Base-by-base conservation (phyloP, 495 filamentous ascomycete species). In the Lasiosphaeriaceae sp. region DNA sequence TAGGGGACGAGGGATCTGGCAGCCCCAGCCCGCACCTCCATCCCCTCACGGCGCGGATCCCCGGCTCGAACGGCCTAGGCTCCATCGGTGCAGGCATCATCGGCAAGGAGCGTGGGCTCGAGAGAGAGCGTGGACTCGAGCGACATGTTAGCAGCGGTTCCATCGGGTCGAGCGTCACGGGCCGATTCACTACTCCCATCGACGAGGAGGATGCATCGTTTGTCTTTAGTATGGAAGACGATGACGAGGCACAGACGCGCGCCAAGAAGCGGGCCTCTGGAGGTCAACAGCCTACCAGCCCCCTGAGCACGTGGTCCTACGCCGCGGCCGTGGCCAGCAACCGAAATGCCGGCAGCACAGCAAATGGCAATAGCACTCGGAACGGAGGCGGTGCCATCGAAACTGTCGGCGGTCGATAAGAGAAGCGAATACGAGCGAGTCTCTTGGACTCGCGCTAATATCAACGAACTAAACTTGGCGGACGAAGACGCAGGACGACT, bases 161-260 rank as follows among this genome's bases (percentile, higher is more conserved):
- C 43, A 74, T 78, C 56, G 70, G 75, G 52, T 80, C 79, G 20
- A 77, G 71, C 53, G 77, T 75, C 35, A 69, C 65, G 4, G 74
- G 71, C 5, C 68, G 79, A 17, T 82, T 81, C 59, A 86, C 84
- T 1, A 87, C 80, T 47, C 86, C 84, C 31, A 90, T 91, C 61
- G 88, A 90, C 48, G 84, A 88, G 59, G 88, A 92, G 61, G 84
- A 88, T 52, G 74, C 80, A 19, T 83, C 89, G 23, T 80, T 89
- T 49, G 87, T 91, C n/a, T 92, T 92, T 57, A 84, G 79, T 34
- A 90, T 92, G 87, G 88, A 90, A 62, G 88, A 89, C 54, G 87
- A 89, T 56, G 83, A 84, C 47, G 83, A 84, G 1, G 67, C 69
- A 2, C 74, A 82, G 24, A 71, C 68, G 47, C 62, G 72, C 16